These are phyloP conservation scores for Clarireedia homoeocarpa DNA, from an alignment of 2,329 filamentous ascomycete species.

Conservation along the genomic window DNA sequence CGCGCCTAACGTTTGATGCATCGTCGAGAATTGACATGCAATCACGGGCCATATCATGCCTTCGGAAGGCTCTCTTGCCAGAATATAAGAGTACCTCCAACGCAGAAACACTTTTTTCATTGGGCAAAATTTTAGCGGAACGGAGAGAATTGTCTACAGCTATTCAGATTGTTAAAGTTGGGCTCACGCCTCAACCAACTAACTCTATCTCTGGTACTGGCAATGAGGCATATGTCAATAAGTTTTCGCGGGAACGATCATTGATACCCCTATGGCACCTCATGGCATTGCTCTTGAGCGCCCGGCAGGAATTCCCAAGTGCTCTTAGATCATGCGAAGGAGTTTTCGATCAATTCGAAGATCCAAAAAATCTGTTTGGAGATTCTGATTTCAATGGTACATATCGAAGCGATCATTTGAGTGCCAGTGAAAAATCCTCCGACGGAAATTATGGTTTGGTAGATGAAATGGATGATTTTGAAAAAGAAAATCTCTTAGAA, in stretches of 20 bases:
- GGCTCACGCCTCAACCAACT: constrained; percentile 51
- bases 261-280: constrained; percentile 86
- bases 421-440: constrained; percentile 32
- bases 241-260: constrained; percentile 47
- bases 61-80: constrained; percentile 65
- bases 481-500: constrained; percentile 84
- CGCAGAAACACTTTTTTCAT: constrained; percentile 69
- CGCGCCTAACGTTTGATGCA: constrained; percentile 70
- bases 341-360: constrained; percentile 82
- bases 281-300: constrained; percentile 75
- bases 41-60: constrained; percentile 64
- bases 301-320: constrained; percentile 74
- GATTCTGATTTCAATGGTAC: constrained; percentile 39
- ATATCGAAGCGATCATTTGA: constrained; percentile 61
- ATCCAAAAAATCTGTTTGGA: constrained; percentile 62
- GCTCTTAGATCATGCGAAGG: constrained; percentile 80
- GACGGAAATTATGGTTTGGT: constrained; percentile 44
- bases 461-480: constrained; percentile 72
- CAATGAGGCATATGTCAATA: constrained; percentile 29
- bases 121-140: constrained; percentile 82
- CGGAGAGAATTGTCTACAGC: constrained; percentile 72
- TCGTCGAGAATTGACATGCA: constrained; percentile 65
- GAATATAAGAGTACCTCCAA: constrained; percentile 60
- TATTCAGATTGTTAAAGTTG: constrained; percentile 73
- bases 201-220: constrained; percentile 22